These are phyloP conservation scores for Chytriomyces sp. DNA, from an alignment of 192 early-diverging fungal genomes.

Conservation along the genomic window DNA sequence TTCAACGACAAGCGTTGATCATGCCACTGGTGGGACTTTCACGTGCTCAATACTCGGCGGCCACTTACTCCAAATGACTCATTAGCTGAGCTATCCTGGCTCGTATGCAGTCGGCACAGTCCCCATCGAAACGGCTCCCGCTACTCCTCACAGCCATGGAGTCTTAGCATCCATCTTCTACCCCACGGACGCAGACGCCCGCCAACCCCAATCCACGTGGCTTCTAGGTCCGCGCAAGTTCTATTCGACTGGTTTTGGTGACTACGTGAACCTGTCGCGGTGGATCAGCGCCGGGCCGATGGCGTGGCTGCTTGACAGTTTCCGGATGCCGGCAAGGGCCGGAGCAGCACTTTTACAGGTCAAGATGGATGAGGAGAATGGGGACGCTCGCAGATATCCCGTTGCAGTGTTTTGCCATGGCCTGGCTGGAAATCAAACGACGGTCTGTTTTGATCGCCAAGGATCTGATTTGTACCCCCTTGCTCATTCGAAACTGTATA, in stretches of 20 bases:
- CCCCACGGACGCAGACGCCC: slow-evolving; percentile 24
- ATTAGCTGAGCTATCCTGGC: slow-evolving; percentile 39
- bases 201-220: slow-evolving; percentile 32
- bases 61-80: too few species aligned
- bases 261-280: slow-evolving; percentile 36
- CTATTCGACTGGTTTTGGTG: slow-evolving; percentile 40
- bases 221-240: slow-evolving; percentile 30
- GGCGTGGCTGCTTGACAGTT: slow-evolving; percentile 13
- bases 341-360: too few species aligned
- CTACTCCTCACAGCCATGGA: slow-evolving; percentile 14
- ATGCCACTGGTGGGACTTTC: too few species aligned
- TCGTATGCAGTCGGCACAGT: slow-evolving; percentile 40
- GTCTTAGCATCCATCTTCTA: slow-evolving; percentile 43
- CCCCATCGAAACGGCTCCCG: slow-evolving; percentile 38
- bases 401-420: slow-evolving; percentile 48
- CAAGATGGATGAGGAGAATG: slow-evolving; percentile 17
- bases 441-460: not conserved
- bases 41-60: too few species aligned
- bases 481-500: too few species aligned
- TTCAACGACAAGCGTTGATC: too few species aligned
- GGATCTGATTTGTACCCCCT: not conserved
- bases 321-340: slow-evolving; percentile 32
- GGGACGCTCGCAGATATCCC: slow-evolving; percentile 18
- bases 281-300: slow-evolving; percentile 24
- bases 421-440: slow-evolving; percentile 52